Conservation (phyloP, 2,329 filamentous ascomycete species). For the Fusarium annulatum region DNA sequence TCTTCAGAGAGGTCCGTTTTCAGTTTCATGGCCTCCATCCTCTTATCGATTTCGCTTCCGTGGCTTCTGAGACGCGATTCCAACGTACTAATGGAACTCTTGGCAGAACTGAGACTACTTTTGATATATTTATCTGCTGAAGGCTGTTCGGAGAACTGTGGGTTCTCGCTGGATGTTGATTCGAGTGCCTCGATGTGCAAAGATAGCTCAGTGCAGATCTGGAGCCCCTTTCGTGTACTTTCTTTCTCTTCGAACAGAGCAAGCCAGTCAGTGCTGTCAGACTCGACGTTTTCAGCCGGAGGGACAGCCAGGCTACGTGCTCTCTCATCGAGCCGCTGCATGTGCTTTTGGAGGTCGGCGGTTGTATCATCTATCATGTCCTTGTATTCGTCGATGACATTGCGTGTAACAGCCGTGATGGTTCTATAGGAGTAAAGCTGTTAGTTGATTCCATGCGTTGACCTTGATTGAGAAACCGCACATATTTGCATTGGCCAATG, state of each 20-base stretch:
- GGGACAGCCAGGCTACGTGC: conserved; percentile 1
- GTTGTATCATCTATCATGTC: conserved; percentile 30
- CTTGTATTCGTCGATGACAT: conserved; percentile 10
- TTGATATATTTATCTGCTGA: conserved; percentile 37
- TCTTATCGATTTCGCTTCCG: conserved; percentile 22
- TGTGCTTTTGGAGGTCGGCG: conserved; percentile 19
- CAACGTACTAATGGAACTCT: conserved; percentile 30
- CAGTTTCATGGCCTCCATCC: conserved; percentile 27
- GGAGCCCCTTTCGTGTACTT: conserved; percentile 38
- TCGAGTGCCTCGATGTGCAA: conserved; percentile 26
- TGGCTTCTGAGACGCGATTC: conserved; percentile 29
- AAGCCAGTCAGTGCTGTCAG: conserved; percentile 24
- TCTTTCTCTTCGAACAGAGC: conserved; percentile 40
- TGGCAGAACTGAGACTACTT: conserved; percentile 24
- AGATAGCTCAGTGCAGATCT: conserved; percentile 39
- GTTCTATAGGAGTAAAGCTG: background rate
- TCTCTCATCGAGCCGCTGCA: conserved; percentile 23
- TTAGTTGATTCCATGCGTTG: background rate
- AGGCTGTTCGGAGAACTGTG: conserved; percentile 15
- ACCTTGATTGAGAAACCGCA: background rate
- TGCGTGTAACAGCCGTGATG: conserved; percentile 4
- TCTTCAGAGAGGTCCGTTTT: conserved; percentile 18
- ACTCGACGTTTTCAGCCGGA: conserved; percentile 6
- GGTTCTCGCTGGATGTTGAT: background rate
- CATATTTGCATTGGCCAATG: conserved; percentile 37